Evolutionary conservation across 257 asterid species (phyloP).

Genomic region (Solanum piurae): DNA sequence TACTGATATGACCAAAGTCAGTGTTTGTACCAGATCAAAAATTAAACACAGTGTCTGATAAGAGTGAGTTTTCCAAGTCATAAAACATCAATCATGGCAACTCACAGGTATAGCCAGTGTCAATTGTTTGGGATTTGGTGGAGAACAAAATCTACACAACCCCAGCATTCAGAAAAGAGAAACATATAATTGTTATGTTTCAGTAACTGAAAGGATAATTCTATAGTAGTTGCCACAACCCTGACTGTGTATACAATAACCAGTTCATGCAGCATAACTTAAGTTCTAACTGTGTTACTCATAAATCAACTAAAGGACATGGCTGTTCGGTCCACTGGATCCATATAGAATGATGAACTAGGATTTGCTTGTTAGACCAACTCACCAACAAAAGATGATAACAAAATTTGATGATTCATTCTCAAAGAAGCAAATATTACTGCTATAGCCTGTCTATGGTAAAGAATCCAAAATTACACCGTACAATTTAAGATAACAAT

Average conservation of each 20-base stretch:
- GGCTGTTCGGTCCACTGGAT: background rate
- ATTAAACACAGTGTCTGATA: background rate
- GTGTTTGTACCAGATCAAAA: background rate
- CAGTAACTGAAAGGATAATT: background rate
- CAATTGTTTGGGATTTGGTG: background rate
- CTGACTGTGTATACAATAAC: background rate
- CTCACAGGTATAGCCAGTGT: background rate
- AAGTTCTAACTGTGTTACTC: background rate
- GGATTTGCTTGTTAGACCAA: background rate
- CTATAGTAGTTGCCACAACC: background rate
- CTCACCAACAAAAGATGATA: background rate
- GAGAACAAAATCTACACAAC: background rate
- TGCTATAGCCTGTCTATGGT: background rate
- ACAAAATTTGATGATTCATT: background rate
- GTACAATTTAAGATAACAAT: background rate
- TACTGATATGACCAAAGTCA: background rate
- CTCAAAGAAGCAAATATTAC: background rate
- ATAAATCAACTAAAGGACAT: background rate
- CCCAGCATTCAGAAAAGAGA: background rate
- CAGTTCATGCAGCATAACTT: background rate
- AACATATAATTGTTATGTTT: background rate
- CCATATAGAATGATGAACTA: background rate
- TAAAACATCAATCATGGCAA: background rate
- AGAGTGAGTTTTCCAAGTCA: background rate
- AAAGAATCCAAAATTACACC: background rate